Evolutionary conservation across 192 early-diverging fungal species (phyloP), one percentile per base, ranked within the genome.

Genomic region (Cladochytrium replicatum): DNA sequence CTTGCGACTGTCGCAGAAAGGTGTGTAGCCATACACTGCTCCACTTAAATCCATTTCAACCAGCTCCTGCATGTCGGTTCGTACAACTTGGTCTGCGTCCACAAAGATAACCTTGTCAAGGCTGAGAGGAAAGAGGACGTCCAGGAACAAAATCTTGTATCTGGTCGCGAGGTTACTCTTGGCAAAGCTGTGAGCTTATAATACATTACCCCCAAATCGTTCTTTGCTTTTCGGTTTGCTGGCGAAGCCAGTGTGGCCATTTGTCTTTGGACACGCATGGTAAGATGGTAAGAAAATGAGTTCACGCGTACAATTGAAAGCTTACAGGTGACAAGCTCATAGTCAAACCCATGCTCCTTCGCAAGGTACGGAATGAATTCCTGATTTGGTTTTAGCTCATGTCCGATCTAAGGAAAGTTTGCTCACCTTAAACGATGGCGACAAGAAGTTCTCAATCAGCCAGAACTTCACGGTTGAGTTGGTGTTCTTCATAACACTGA

Each of bases 81-180:
- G 86, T 24, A 99, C 93, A 28, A 99, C 88, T 72, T 77, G 50
- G 66, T 99, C 95, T 0, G 95, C 95, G 59, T 99, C 95, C 2
- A 99, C 95, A 64, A 99, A 99, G 41, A 99, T 96, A 19, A 99
- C 88, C 28, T 87, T 87, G 54, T 93, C 89, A 15, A 96, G 64
- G 32, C 72, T 71, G 25, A 99, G 69, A 23, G 95, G 95, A 70
- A 99, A 99, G 28, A 99, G 61, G 43, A 96, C 93, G 62, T 99
- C 95, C 49, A 99, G 67, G 68, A 96, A 99, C 57, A 99, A 68
- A 46, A 99, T 95, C 69, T 99, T 99, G 75, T 95, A 99, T 8
- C 72, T 77, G 29, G 4, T 32, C 25, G 41, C n/a, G 4, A 8
- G 6, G 54, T 21, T 0, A 37, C 9, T 30, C 11, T 13, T 6